A percentile compares a stretch with the other conserved stretches of the same genome.
These are phyloP conservation scores for Calocybe gambosa DNA, from an alignment of 1,284 basidiomycete genomes.

Conservation along the genomic window DNA sequence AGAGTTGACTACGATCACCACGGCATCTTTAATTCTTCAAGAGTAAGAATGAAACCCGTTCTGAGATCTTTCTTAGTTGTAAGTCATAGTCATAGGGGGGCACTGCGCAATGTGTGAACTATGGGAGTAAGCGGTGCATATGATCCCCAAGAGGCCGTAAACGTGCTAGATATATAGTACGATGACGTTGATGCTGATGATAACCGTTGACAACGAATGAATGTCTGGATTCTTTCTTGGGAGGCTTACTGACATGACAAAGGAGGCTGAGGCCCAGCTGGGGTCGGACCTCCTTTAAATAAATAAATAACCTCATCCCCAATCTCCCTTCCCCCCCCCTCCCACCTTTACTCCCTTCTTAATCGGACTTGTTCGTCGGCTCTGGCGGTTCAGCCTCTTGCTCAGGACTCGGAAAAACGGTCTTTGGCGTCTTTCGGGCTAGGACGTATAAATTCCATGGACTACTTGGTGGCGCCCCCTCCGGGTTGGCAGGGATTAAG, in stretches of 20 bases:
- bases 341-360: no score
- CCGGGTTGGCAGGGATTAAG: slow-evolving; percentile 10
- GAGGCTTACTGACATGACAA: no score
- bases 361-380: no score
- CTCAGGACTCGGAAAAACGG: no score
- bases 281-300: neutral
- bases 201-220: neutral
- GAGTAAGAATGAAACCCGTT: neutral
- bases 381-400: slow-evolving; percentile 1
- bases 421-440: neutral
- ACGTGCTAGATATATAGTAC: neutral
- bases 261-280: no score
- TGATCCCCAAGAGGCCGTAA: neutral
- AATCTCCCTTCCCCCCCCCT: neutral
- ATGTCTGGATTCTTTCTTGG: no score
- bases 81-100: neutral
- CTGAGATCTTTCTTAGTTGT: neutral
- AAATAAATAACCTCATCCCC: neutral
- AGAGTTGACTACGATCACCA: neutral
- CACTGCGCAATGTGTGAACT: neutral
- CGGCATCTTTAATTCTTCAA: neutral
- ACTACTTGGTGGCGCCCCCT: slow-evolving; percentile 14
- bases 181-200: neutral
- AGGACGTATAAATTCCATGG: slow-evolving; percentile 13
- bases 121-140: neutral